These are phyloP conservation scores for Dryas octopetala DNA, from an alignment of 306 rosid species.

Conservation along the genomic window DNA sequence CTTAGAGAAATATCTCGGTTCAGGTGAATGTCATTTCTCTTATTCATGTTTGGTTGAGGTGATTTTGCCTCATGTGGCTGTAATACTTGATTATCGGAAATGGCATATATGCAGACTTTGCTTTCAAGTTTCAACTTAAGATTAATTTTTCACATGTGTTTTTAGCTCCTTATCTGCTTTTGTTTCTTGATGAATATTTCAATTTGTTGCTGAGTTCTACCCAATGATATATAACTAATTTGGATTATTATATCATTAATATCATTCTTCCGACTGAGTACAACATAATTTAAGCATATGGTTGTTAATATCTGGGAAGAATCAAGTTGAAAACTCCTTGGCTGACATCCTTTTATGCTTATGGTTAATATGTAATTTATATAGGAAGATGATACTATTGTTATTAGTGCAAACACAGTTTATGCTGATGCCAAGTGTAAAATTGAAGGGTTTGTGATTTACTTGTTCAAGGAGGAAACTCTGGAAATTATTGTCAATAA, in stretches of 20 bases:
- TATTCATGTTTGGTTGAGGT: background rate
- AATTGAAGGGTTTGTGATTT: background rate
- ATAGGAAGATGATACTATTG: background rate
- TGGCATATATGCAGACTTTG: background rate
- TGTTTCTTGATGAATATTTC: background rate
- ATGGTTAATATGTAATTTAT: background rate
- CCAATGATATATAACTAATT: background rate
- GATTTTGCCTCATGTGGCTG: background rate
- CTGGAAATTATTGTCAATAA: background rate
- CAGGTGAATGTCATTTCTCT: constrained; percentile 49
- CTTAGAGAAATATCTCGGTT: constrained; percentile 84
- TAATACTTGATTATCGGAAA: background rate
- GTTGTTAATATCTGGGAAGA: background rate
- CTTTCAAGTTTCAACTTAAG: background rate
- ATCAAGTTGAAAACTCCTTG: background rate
- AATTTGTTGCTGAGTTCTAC: background rate
- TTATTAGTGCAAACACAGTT: background rate
- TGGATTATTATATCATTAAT: background rate
- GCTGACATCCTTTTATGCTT: background rate
- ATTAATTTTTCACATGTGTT: background rate
- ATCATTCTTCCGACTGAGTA: background rate
- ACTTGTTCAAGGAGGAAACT: background rate
- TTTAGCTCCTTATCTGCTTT: background rate
- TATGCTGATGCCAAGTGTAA: background rate
- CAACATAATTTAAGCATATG: background rate